phyloP scores from a whole-genome alignment of 495 filamentous ascomycete species.

The Rhypophila decipiens region DNA sequence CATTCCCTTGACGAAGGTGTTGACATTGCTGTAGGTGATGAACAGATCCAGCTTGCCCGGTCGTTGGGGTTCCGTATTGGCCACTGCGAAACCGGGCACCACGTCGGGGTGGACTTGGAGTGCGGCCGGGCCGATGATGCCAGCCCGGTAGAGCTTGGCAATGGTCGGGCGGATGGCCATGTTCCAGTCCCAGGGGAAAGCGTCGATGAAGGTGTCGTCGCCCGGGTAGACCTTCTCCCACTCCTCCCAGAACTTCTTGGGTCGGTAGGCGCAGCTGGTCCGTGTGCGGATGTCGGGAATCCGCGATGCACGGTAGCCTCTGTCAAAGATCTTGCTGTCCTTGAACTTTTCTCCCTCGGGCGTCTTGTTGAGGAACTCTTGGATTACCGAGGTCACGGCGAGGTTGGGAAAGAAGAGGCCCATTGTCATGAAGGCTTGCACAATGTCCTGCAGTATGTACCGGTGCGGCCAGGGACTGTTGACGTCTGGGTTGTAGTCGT shows the following conservation, averaged over 20 bases:
- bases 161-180: slow-evolving; percentile 34
- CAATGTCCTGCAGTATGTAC: slow-evolving; percentile 34
- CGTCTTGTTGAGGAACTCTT: slow-evolving; percentile 23
- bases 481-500: slow-evolving; percentile 13
- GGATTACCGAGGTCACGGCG: slow-evolving; percentile 16
- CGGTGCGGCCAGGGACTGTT: slow-evolving; percentile 27
- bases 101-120: slow-evolving; percentile 19
- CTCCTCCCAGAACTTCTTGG: slow-evolving; percentile 31
- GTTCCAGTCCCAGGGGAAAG: slow-evolving; percentile 31
- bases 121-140: slow-evolving; percentile 26
- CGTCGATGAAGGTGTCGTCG: slow-evolving; percentile 14
- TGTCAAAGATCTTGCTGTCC: slow-evolving; percentile 31
- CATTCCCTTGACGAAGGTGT: slow-evolving; percentile 1
- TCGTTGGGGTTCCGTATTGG: slow-evolving; percentile 29
- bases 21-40: slow-evolving; percentile 29
- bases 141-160: slow-evolving; percentile 32
- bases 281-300: slow-evolving; percentile 26
- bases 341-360: slow-evolving; percentile 25
- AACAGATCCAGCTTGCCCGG: slow-evolving; percentile 34
- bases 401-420: slow-evolving; percentile 35
- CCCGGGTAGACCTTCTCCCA: slow-evolving; percentile 22
- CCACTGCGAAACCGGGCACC: slow-evolving; percentile 30
- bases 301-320: slow-evolving; percentile 25
- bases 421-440: slow-evolving; percentile 34
- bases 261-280: slow-evolving; percentile 26